These are phyloP conservation scores for Ophiostoma quercus DNA, from an alignment of 2,329 filamentous ascomycete species.

Conservation along the genomic window DNA sequence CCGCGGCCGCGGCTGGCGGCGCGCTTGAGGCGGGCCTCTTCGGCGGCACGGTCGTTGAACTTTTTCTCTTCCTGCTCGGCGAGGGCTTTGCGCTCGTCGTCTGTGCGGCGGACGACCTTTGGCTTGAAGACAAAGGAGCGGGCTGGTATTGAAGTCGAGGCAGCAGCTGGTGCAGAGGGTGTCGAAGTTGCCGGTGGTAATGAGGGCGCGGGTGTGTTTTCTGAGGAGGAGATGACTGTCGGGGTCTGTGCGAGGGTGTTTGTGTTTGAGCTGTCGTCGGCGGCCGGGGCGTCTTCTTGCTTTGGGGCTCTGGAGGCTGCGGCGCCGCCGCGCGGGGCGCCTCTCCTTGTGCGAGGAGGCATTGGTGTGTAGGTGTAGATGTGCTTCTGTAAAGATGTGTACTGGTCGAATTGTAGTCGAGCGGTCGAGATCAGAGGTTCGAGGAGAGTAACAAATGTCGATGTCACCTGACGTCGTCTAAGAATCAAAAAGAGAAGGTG, in stretches of 20 bases:
- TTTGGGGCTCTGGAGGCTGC: slow-evolving; percentile 14
- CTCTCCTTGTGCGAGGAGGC: slow-evolving; percentile 26
- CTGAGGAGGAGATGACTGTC: slow-evolving; percentile 12
- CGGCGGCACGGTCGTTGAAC: slow-evolving; percentile 32
- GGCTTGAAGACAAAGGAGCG: slow-evolving; percentile 33
- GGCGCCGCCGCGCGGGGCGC: slow-evolving; percentile 21
- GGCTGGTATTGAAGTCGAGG: slow-evolving; percentile 13
- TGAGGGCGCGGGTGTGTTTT: background rate
- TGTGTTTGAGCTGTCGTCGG: background rate
- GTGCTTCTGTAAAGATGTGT: background rate
- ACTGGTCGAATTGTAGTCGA: background rate
- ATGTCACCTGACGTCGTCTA: background rate
- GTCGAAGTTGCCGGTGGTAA: slow-evolving; percentile 2
- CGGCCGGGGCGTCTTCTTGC: background rate
- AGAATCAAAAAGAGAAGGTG: background rate
- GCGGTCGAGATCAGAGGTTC: background rate
- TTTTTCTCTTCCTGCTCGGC: slow-evolving; percentile 36
- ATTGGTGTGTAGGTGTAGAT: slow-evolving; percentile 13
- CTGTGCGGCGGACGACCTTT: slow-evolving; percentile 34
- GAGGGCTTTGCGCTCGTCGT: slow-evolving; percentile 36
- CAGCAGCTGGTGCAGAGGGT: slow-evolving; percentile 16
- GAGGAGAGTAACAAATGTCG: background rate
- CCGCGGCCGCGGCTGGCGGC: slow-evolving; percentile 31
- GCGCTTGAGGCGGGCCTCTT: slow-evolving; percentile 32
- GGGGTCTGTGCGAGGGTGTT: background rate